Percentiles rank a stretch among this genome's conserved stretches.
Evolutionary conservation across 495 filamentous ascomycete species (phyloP).

Genomic region (Penicillium canariense): DNA sequence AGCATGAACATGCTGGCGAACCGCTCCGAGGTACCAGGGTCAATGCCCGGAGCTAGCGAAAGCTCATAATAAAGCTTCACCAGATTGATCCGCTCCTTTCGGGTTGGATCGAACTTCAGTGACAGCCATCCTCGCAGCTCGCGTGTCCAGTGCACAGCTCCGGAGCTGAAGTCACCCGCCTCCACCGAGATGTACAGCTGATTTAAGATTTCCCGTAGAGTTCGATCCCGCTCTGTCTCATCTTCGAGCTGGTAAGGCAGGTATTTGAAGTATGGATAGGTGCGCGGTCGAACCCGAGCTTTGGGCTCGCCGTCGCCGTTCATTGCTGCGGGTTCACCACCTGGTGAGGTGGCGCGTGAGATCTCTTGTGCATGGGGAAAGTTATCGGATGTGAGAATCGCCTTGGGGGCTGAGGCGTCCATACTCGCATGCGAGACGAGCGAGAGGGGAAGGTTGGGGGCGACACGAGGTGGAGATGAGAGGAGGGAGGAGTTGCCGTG

Average conservation of each 20-base stretch:
- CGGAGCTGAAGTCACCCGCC: slow-evolving; percentile 89
- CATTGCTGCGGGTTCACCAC: slow-evolving; percentile 54
- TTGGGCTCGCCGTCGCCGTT: slow-evolving; percentile 55
- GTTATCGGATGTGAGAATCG: slow-evolving; percentile 47
- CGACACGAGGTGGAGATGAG: slow-evolving; percentile 24
- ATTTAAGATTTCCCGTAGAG: slow-evolving; percentile 80
- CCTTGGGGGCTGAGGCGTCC: slow-evolving; percentile 38
- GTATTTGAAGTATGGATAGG: slow-evolving; percentile 85
- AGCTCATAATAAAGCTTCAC: slow-evolving; percentile 94
- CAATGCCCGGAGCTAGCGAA: slow-evolving; percentile 84
- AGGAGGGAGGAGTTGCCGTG: slow-evolving; percentile 21
- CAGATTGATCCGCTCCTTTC: slow-evolving; percentile 75
- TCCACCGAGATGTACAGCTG: slow-evolving; percentile 88
- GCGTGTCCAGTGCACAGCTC: slow-evolving; percentile 94
- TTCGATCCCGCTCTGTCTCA: slow-evolving; percentile 65
- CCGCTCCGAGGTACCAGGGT: slow-evolving; percentile 75
- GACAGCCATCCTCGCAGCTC: slow-evolving; percentile 93
- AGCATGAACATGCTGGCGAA: slow-evolving; percentile 97
- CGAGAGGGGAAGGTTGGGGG: slow-evolving; percentile 6
- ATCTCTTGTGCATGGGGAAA: slow-evolving; percentile 50
- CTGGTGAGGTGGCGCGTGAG: slow-evolving; percentile 65
- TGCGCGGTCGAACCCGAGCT: slow-evolving; percentile 77
- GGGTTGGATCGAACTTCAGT: slow-evolving; percentile 93
- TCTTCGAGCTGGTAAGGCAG: slow-evolving; percentile 86
- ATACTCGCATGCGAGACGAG: slow-evolving; percentile 30